A percentile compares a stretch with the other conserved stretches of the same genome.
Evolutionary conservation across 805 yeast species (phyloP).

Genomic region (Allodekkera sacchari): DNA sequence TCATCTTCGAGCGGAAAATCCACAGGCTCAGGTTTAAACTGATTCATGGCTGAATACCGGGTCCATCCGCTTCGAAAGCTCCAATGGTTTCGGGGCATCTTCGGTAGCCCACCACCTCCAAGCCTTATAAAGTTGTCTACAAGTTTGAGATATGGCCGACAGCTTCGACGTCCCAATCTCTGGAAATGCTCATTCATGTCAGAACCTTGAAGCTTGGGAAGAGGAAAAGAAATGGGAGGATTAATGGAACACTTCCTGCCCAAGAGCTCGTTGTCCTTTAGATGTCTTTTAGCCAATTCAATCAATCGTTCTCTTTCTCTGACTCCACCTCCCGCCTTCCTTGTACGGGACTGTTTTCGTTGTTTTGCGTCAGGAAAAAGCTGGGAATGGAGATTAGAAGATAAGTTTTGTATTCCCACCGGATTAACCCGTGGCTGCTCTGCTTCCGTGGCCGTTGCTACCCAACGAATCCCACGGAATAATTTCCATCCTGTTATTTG

Average conservation of each 20-base stretch:
- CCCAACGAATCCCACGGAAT: too few species aligned
- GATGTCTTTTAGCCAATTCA: constrained; percentile 50
- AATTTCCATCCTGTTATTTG: too few species aligned
- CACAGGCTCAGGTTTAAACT: constrained; percentile 47
- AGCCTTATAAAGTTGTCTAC: constrained; percentile 35
- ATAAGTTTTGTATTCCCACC: constrained; percentile 74
- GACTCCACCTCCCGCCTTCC: constrained; percentile 10
- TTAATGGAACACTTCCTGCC: constrained; percentile 63
- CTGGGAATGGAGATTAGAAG: constrained; percentile 48
- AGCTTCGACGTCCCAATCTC: constrained; percentile 49
- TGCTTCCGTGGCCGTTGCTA: constrained; percentile 6
- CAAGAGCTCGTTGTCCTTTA: constrained; percentile 54
- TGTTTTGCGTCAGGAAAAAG: constrained; percentile 42
- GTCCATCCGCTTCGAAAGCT: constrained; percentile 68
- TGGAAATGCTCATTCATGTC: constrained; percentile 81
- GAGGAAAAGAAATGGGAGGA: constrained; percentile 47
- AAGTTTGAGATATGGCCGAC: constrained; percentile 52
- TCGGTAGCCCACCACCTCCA: constrained; percentile 34
- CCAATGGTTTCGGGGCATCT: constrained; percentile 33
- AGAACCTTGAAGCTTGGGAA: constrained; percentile 70
- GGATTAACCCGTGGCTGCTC: constrained; percentile 55
- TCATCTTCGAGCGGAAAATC: constrained; percentile 62
- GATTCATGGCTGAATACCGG: constrained; percentile 48
- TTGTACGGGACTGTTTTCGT: constrained; percentile 7
- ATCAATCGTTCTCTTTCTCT: constrained; percentile 26